phyloP scores from a whole-genome alignment of 106 monocot species.

The Allium cepa region DNA sequence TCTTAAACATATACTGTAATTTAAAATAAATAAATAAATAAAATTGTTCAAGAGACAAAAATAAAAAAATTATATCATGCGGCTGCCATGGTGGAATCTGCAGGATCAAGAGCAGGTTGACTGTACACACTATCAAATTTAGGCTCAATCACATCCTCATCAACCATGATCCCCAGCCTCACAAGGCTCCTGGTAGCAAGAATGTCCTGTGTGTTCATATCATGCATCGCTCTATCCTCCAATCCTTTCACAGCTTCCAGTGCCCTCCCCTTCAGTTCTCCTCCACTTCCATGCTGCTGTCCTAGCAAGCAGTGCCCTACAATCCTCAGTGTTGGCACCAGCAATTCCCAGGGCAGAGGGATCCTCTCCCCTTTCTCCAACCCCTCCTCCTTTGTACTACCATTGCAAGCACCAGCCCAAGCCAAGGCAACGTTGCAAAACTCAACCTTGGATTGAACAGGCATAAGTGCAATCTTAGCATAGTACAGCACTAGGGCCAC shows the following conservation, averaged over 20 bases:
- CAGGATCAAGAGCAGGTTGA: background rate
- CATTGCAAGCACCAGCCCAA: constrained; percentile 35
- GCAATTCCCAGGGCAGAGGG: constrained; percentile 74
- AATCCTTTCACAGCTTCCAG: constrained; percentile 27
- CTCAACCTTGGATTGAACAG: constrained; percentile 46
- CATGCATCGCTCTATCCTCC: constrained; percentile 41
- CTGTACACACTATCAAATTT: constrained; percentile 1
- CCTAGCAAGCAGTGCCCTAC: constrained; percentile 62
- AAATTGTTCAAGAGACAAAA: background rate
- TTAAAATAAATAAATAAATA: too few species aligned
- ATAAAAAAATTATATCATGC: background rate
- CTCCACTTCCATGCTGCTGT: background rate
- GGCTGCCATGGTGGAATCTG: background rate
- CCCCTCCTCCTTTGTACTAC: background rate
- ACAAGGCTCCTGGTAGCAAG: constrained; percentile 53
- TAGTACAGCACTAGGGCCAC: constrained; percentile 63
- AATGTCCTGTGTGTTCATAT: constrained; percentile 34
- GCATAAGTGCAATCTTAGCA: constrained; percentile 42
- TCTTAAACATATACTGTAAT: too few species aligned
- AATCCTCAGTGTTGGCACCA: constrained; percentile 51
- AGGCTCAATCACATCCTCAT: constrained; percentile 24
- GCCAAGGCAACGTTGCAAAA: constrained; percentile 44
- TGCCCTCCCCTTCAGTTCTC: constrained; percentile 31
- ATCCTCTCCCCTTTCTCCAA: constrained; percentile 23
- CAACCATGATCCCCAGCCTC: constrained; percentile 24